Percentiles rank a stretch among this genome's conserved stretches.
phyloP scores from a whole-genome alignment of 2,329 filamentous ascomycete species.

The Sporothrix globosa region DNA sequence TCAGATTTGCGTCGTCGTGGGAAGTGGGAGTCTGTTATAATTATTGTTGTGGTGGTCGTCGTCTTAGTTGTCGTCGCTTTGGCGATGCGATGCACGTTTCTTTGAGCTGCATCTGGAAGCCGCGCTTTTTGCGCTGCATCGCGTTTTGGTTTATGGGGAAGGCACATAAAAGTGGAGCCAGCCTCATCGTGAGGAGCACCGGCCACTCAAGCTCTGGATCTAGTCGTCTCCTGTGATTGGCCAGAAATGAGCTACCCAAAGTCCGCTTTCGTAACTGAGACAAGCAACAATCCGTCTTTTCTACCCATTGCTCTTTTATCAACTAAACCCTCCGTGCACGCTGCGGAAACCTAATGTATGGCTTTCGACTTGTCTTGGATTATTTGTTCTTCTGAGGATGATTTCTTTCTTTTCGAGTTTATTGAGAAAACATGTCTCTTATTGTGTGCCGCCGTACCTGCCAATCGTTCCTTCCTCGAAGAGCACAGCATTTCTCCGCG shows the following conservation, averaged over 20 bases:
- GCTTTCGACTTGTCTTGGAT: not conserved
- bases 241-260: not conserved
- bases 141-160: conserved; percentile 14
- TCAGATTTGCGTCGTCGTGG: not conserved
- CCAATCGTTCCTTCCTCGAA: not conserved
- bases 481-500: not conserved
- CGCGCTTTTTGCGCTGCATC: conserved; percentile 25
- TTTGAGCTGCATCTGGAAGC: conserved; percentile 15
- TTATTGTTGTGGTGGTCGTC: not conserved
- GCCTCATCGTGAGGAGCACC: not conserved
- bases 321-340: too few relatives aligned
- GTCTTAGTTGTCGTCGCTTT: not conserved
- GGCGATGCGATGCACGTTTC: not conserved
- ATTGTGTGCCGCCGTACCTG: too few relatives aligned
- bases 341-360: not conserved
- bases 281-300: not conserved
- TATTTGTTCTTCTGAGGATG: not conserved
- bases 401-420: not conserved
- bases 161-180: not conserved
- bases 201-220: conserved; percentile 3
- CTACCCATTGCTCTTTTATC: not conserved
- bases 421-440: too few relatives aligned
- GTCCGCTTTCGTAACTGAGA: conserved; percentile 20
- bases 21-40: not conserved
- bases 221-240: conserved; percentile 4